Evolutionary conservation across 225 moss, liverwort and hornwort genomes (phyloP).

Genomic region (Sphagnum contortum): DNA sequence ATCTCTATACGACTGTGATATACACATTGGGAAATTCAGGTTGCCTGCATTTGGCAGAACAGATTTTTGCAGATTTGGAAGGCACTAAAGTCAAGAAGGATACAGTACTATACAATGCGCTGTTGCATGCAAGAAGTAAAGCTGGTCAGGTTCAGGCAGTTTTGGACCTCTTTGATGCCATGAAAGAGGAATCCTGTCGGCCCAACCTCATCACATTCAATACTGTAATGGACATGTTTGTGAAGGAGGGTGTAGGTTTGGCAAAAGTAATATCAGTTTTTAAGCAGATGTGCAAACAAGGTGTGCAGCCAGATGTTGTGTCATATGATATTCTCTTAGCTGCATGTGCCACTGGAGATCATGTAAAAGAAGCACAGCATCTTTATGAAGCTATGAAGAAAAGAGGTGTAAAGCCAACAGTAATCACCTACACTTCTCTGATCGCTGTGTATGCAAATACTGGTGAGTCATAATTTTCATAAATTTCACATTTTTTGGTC

Average conservation of each 20-base stretch:
- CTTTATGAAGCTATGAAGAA: conserved; percentile 83
- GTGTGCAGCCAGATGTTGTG: conserved; percentile 71
- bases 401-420: conserved; percentile 65
- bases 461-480: conserved; percentile 24
- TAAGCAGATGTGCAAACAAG: conserved; percentile 76
- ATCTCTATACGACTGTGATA: conserved; percentile 86
- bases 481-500: background rate
- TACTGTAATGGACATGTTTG: conserved; percentile 82
- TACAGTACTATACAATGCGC: conserved; percentile 65
- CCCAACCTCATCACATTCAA: conserved; percentile 77
- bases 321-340: conserved; percentile 87
- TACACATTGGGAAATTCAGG: conserved; percentile 64
- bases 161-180: conserved; percentile 55
- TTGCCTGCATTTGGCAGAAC: conserved; percentile 75
- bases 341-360: conserved; percentile 64
- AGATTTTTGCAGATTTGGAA: conserved; percentile 62
- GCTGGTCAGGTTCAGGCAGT: conserved; percentile 75
- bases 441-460: conserved; percentile 59
- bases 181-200: conserved; percentile 56
- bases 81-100: conserved; percentile 62
- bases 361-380: conserved; percentile 78
- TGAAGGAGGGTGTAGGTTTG: conserved; percentile 63
- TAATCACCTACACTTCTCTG: conserved; percentile 77
- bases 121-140: conserved; percentile 69
- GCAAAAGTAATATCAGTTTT: conserved; percentile 71